These are phyloP conservation scores for Vanrija sp. DNA, from an alignment of 1,284 basidiomycete species.

Conservation along the genomic window DNA sequence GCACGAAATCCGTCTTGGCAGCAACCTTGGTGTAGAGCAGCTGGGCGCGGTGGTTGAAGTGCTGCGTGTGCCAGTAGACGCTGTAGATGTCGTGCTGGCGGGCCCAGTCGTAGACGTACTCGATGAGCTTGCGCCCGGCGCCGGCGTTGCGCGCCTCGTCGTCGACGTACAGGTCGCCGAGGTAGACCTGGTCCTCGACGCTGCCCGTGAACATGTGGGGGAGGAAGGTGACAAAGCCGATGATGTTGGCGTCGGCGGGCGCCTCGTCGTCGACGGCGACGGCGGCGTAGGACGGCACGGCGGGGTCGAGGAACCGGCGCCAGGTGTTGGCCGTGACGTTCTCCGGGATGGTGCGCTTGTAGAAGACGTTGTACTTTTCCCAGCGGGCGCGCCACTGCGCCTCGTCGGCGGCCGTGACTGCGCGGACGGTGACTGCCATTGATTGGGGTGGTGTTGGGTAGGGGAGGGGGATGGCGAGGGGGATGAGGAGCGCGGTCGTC, in stretches of 20 bases:
- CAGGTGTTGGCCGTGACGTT: conserved; percentile 6
- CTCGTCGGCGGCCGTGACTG: conserved; percentile 11
- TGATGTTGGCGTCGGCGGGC: conserved; percentile 1
- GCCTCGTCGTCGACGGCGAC: conserved; percentile 10
- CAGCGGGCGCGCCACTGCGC: conserved; percentile 7
- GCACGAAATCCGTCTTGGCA: conserved; percentile 13
- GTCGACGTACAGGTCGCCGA: conserved; percentile 18
- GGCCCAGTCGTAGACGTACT: conserved; percentile 8
- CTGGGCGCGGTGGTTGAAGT: conserved; percentile 22
- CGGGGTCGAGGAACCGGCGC: conserved; percentile 15
- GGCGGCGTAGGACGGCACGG: conserved; percentile 12
- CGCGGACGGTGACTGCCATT: conserved; percentile 13
- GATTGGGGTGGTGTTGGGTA: neutral
- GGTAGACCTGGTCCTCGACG: conserved; percentile 13
- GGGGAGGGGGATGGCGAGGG: neutral
- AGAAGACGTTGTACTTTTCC: conserved; percentile 20
- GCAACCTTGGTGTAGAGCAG: conserved; percentile 20
- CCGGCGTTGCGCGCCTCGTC: conserved; percentile 12
- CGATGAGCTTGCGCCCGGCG: conserved; percentile 13
- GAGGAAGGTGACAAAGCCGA: conserved; percentile 18
- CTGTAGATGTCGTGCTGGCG: conserved; percentile 3
- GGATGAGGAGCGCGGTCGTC: neutral
- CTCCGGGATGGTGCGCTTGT: conserved; percentile 16
- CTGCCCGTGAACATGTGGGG: conserved; percentile 15
- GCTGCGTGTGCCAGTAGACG: conserved; percentile 23